Evolutionary conservation across 2,329 filamentous ascomycete species (phyloP), one percentile per base, ranked within the genome.

Genomic region (Talaromyces sp.): DNA sequence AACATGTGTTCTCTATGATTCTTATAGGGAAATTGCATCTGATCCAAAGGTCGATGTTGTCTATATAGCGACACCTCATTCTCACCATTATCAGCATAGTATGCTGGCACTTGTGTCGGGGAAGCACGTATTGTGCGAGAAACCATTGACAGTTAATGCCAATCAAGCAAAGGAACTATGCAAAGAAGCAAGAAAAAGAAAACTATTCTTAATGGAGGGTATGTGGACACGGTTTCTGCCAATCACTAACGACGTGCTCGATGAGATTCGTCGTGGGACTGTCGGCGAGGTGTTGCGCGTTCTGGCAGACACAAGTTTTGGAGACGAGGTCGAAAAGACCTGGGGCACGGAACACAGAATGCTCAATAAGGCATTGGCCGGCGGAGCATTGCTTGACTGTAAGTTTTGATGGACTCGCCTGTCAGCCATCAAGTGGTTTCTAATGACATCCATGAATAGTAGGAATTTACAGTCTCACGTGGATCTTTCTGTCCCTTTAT

Each of bases 191-290:
- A 83, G 78, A 70, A 81, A 84, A 67, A 92, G 91, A 80, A 82
- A 84, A 60, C 70, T 90, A 70, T 88, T 89, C 80, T 75, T 93
- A 60, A 91, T 92, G 88, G 89, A 93, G 75, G 89, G 89, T 41
- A 89, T 95, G 21, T 96, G 91, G 91, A 95, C 90, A 36, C 81
- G 91, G 60, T 94, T 88, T 77, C 93, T 96, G 76, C 91, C 91
- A 2, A 77, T 96, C 8, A 92, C 88, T 67, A 83, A 90, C 71
- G 84, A 92, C 67, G 75, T 91, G 19, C 64, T 74, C 13, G 68
- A 74, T 8, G 61, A 73, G 57, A 82, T 86, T 65, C 76, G 77
- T 63, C 81, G 85, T 63, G 85, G 85, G 4, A 77, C 77, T 17
- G 83, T 89, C 48, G 84, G 84, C 2, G 78, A 79, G 53, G 79